Conservation (phyloP, 441 rosid genomes). For the Kokia cookei region DNA sequence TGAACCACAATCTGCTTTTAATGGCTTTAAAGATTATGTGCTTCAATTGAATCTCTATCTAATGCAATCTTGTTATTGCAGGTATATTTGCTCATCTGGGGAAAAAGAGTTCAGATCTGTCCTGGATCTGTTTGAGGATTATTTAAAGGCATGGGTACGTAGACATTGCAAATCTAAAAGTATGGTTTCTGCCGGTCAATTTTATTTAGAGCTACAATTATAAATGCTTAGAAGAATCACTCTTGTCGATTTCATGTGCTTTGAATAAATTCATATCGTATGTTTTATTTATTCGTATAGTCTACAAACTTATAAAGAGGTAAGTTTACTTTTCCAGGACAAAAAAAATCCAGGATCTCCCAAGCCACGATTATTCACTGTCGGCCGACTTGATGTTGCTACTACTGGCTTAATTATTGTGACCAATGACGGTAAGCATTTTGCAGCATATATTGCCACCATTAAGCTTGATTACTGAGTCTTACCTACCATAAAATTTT, state of each 20-base stretch:
- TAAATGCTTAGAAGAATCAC: background rate
- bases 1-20: background rate
- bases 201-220: background rate
- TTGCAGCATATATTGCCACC: background rate
- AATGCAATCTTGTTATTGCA: constrained; percentile 23
- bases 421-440: constrained; percentile 72
- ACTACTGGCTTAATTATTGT: constrained; percentile 76
- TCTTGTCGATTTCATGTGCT: background rate
- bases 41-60: background rate
- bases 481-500: background rate
- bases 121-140: constrained; percentile 63
- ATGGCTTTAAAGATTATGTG: background rate
- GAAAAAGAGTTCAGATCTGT: constrained; percentile 72
- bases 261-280: background rate
- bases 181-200: background rate
- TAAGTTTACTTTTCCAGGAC: constrained; percentile 33
- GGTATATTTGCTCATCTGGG: constrained; percentile 92
- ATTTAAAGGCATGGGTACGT: constrained; percentile 66
- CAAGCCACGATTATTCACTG: constrained; percentile 86
- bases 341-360: constrained; percentile 65
- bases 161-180: background rate
- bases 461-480: background rate
- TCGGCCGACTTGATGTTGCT: constrained; percentile 96
- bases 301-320: constrained; percentile 5
- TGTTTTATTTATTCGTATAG: background rate